These are phyloP conservation scores for Xylariaceae sp. DNA, from an alignment of 2,329 filamentous ascomycete species.

Conservation along the genomic window DNA sequence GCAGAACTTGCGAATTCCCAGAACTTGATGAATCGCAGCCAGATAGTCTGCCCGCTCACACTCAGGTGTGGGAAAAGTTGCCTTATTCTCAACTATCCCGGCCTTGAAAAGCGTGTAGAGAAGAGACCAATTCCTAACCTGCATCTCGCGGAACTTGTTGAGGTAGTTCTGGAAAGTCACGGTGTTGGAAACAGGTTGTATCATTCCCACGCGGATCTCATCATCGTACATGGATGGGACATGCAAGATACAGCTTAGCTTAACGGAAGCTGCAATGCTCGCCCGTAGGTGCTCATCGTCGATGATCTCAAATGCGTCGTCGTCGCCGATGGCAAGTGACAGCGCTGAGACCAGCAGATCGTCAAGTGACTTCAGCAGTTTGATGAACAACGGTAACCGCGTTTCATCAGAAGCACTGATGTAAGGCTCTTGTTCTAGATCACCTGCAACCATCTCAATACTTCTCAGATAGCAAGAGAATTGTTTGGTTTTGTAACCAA, in stretches of 20 bases:
- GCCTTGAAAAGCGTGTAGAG: slow-evolving; percentile 77
- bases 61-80: slow-evolving; percentile 59
- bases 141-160: slow-evolving; percentile 76
- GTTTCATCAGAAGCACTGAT: slow-evolving; percentile 54
- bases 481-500: slow-evolving; percentile 81
- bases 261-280: slow-evolving; percentile 66
- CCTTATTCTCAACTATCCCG: slow-evolving; percentile 61
- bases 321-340: slow-evolving; percentile 62
- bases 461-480: slow-evolving; percentile 81
- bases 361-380: slow-evolving; percentile 73
- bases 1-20: slow-evolving; percentile 81
- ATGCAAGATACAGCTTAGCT: slow-evolving; percentile 70
- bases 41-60: slow-evolving; percentile 75
- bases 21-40: slow-evolving; percentile 72
- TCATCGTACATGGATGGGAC: slow-evolving; percentile 79
- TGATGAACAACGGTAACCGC: slow-evolving; percentile 66
- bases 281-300: slow-evolving; percentile 71
- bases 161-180: slow-evolving; percentile 53
- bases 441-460: slow-evolving; percentile 72
- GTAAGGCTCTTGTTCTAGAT: slow-evolving; percentile 59
- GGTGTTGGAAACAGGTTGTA: slow-evolving; percentile 53
- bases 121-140: slow-evolving; percentile 81
- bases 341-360: slow-evolving; percentile 68
- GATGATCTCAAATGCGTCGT: slow-evolving; percentile 72
- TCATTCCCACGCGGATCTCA: slow-evolving; percentile 71